Percentiles rank a stretch among this genome's conserved stretches.
Conservation (phyloP, 306 rosid genomes). For the Crataegus laevigata region DNA sequence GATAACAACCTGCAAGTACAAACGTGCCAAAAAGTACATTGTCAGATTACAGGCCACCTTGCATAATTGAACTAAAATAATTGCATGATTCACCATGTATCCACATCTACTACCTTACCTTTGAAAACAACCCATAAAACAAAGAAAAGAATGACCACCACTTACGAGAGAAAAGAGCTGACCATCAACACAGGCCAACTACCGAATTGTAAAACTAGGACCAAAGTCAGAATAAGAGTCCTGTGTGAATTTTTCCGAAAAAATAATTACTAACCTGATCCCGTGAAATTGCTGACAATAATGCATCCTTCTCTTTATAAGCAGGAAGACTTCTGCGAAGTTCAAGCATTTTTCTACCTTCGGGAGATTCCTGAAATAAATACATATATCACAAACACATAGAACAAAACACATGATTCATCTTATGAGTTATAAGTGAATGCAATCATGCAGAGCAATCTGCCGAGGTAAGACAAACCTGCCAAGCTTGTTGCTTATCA, state of each 20-base stretch:
- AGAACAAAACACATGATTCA: neutral
- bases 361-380: conserved; percentile 51
- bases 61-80: neutral
- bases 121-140: neutral
- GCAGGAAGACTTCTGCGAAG: conserved; percentile 83
- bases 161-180: neutral
- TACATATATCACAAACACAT: neutral
- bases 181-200: neutral
- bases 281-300: conserved; percentile 52
- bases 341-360: conserved; percentile 71
- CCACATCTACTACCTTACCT: neutral
- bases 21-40: neutral
- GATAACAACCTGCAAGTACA: conserved; percentile 54
- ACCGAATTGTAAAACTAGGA: neutral
- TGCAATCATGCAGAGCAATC: neutral
- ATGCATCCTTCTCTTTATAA: conserved; percentile 69
- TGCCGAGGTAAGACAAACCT: conserved; percentile 39
- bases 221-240: neutral
- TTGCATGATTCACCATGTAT: neutral
- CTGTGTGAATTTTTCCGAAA: neutral
- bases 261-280: conserved; percentile 57
- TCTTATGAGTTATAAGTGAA: neutral
- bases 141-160: neutral
- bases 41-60: neutral
- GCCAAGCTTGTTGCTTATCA: conserved; percentile 75